Base-by-base conservation (phyloP, 495 filamentous ascomycete species). In the Durotheca rogersii region DNA sequence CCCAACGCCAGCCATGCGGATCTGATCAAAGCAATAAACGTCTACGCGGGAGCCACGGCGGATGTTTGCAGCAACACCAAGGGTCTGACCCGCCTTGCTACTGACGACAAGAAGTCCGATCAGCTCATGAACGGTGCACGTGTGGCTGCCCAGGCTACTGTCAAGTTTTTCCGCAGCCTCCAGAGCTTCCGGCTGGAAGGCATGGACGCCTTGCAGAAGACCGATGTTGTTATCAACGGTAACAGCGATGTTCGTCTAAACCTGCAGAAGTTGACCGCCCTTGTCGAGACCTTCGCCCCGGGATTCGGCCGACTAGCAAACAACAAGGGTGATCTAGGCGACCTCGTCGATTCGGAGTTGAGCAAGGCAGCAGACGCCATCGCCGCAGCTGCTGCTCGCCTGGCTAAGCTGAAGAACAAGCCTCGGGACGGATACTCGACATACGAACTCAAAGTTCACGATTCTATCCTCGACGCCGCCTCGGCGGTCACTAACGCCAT, bases 21-120 rank as follows among this genome's bases (percentile, higher is more conserved):
- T 53, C 86, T 97, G 46, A 97, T 96, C 69, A 90, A 92, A 57
- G 93, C 89, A 1, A 82, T 95, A 45, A 90, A 89, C 59, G 81
- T 89, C 23, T 97, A 96, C 69, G 75, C 93, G 1, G 87, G 90
- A 20, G 88, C 93, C 23, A 83, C 96, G 56, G 86, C 93, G 10
- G 93, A 98, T 71, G 93, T 97, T 4, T 83, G 95, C 60, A 88
- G 83, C 71, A 97, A 97, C 69, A 89, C 93, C 42, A 98, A 98
- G 74, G 93, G 93, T 69, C 77, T 98, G 29, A 93, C 86, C 2
- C 83, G 93, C 41, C 90, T 98, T 54, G 90, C 94, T 25, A 91
- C 90, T 1, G 93, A 97, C 61, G 93, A 98, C 52, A 94, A 87
- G 75, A 95, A 89, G 72, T 79, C 82, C 2, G 93, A 97, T 62